Evolutionary conservation across 768 basidiomycete species (phyloP).

Genomic region (Gautieria morchelliformis): DNA sequence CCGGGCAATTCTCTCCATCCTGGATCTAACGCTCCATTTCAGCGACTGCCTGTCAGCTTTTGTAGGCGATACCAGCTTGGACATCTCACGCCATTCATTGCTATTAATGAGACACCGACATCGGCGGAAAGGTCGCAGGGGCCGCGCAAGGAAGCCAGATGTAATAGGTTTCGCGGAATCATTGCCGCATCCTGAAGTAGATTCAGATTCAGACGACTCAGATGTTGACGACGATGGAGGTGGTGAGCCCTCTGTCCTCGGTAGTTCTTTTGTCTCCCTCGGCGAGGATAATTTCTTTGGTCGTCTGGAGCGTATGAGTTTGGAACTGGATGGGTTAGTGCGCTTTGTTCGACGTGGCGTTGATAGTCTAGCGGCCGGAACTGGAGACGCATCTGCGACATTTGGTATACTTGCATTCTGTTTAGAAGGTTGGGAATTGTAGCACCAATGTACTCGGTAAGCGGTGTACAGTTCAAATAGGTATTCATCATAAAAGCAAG

Average conservation of each 20-base stretch:
- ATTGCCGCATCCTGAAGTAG: constrained; percentile 17
- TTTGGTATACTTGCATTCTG: constrained; percentile 69
- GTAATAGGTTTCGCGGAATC: constrained; percentile 11
- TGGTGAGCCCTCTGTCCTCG: not conserved
- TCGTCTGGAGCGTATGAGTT: constrained; percentile 53
- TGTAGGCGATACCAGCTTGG: constrained; percentile 52
- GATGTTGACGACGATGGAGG: constrained; percentile 26
- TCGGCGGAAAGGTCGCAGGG: constrained; percentile 39
- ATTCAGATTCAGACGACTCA: constrained; percentile 25
- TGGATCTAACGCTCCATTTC: constrained; percentile 70
- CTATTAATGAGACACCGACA: constrained; percentile 48
- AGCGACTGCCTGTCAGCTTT: constrained; percentile 51
- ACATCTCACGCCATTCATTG: constrained; percentile 38
- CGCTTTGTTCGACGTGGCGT: constrained; percentile 59
- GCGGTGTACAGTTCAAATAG: not conserved
- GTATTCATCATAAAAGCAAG: no score
- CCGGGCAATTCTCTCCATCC: constrained; percentile 54
- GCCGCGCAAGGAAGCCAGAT: constrained; percentile 19
- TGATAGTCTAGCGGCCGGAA: constrained; percentile 56
- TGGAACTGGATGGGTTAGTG: constrained; percentile 63
- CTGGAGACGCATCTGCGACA: constrained; percentile 47
- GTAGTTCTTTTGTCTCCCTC: constrained; percentile 28
- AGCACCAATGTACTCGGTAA: not conserved
- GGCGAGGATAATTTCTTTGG: constrained; percentile 39
- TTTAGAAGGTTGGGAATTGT: constrained; percentile 68